These are phyloP conservation scores for Trichoderma gracile DNA, from an alignment of 2,329 filamentous ascomycete genomes.

Conservation along the genomic window DNA sequence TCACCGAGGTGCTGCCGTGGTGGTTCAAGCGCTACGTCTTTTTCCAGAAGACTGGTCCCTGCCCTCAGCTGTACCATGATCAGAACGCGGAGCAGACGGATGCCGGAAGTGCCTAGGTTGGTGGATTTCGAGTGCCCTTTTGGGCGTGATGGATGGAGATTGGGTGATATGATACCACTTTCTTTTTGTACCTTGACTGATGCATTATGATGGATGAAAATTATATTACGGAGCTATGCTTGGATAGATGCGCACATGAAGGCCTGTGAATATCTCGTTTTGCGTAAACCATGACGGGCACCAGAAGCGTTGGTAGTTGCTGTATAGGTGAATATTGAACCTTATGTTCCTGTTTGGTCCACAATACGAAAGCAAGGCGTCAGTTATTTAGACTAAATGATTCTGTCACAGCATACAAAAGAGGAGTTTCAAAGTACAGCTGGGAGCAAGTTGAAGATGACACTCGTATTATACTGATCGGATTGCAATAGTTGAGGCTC, in stretches of 20 bases:
- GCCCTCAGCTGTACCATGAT: constrained; percentile 23
- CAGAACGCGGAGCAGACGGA: constrained; percentile 14
- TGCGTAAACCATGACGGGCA: too few species aligned
- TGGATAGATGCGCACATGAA: background rate
- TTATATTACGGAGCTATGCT: background rate
- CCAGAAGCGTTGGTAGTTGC: too few species aligned
- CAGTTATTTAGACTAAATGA: too few species aligned
- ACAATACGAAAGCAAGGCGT: too few species aligned
- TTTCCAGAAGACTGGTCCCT: constrained; percentile 19
- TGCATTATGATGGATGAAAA: background rate
- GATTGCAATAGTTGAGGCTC: too few species aligned
- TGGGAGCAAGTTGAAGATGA: too few species aligned
- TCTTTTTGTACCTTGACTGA: constrained; percentile 11
- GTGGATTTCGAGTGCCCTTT: background rate
- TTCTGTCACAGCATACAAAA: too few species aligned
- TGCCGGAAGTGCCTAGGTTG: background rate
- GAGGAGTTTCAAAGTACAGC: too few species aligned
- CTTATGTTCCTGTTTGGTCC: too few species aligned
- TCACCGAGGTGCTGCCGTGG: constrained; percentile 23
- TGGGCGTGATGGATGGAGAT: background rate
- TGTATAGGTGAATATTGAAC: too few species aligned
- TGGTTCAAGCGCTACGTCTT: constrained; percentile 24
- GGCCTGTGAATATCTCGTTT: background rate
- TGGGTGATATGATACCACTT: constrained; percentile 21
- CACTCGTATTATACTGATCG: too few species aligned